phyloP scores from a whole-genome alignment of 2,329 filamentous ascomycete species.

The Aspergillus sp. region DNA sequence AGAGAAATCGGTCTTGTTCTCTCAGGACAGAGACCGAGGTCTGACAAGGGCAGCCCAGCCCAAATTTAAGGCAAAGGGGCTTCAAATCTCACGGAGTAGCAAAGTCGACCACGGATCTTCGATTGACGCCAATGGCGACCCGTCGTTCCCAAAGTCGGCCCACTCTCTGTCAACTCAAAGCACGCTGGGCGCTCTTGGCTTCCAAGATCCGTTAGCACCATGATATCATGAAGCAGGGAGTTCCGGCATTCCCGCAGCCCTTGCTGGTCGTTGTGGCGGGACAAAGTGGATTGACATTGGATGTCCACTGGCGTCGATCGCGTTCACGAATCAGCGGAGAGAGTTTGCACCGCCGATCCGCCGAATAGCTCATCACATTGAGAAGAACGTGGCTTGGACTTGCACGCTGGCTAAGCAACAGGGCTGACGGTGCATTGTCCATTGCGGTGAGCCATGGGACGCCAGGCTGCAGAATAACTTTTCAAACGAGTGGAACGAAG shows the following conservation, averaged over 20 bases:
- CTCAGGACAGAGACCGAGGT: not conserved
- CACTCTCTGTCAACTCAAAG: constrained; percentile 10
- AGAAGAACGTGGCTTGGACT: constrained; percentile 6
- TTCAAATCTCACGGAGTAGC: not conserved
- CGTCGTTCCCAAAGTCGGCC: constrained; percentile 12
- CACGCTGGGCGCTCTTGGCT: constrained; percentile 9
- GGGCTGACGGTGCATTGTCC: not conserved
- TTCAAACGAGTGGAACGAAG: not conserved
- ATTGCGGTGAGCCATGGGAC: not conserved
- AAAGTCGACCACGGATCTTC: not conserved
- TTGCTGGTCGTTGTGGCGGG: constrained; percentile 6
- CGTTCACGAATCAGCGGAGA: constrained; percentile 9
- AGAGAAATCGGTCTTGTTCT: not conserved
- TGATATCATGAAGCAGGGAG: constrained; percentile 12
- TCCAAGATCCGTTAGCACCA: not conserved
- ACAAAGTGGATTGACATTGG: not conserved
- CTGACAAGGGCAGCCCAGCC: constrained; percentile 2
- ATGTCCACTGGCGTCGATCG: not conserved
- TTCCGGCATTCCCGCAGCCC: constrained; percentile 16
- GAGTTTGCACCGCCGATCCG: not conserved
- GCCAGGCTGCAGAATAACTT: constrained; percentile 13
- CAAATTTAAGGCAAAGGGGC: constrained; percentile 16
- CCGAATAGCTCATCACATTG: not conserved
- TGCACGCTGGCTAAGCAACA: not conserved
- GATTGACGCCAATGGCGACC: constrained; percentile 13